Evolutionary conservation across 305 asterid species (phyloP).

Genomic region (Fraxinus floribunda): DNA sequence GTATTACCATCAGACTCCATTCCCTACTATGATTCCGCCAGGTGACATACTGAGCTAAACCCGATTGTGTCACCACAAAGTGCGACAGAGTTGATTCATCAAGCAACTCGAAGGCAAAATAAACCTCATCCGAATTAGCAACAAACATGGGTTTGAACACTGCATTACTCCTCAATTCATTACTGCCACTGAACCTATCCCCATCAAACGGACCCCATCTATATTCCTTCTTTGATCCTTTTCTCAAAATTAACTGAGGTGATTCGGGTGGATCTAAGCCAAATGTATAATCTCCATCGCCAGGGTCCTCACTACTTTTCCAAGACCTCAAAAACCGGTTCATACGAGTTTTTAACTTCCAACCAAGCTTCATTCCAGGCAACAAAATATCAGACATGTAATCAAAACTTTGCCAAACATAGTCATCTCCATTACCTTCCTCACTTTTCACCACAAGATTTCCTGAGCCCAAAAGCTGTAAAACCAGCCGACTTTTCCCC

Average conservation of each 20-base stretch:
- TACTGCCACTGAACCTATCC: background rate
- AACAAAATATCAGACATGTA: background rate
- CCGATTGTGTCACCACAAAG: background rate
- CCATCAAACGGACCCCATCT: background rate
- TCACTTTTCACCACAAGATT: background rate
- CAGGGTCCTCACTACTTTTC: background rate
- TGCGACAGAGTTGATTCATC: background rate
- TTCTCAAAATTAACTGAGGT: background rate
- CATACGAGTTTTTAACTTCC: background rate
- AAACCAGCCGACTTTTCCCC: background rate
- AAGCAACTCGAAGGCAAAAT: background rate
- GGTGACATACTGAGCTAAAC: background rate
- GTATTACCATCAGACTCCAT: background rate
- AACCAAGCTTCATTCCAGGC: background rate
- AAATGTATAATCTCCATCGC: background rate
- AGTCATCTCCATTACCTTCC: background rate
- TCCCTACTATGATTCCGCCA: background rate
- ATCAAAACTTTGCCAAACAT: background rate
- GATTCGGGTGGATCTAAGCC: background rate
- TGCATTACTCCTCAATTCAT: background rate
- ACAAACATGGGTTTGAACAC: background rate
- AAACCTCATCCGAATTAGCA: background rate
- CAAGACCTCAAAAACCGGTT: background rate
- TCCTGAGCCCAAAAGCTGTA: background rate
- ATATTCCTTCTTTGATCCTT: background rate